Base-by-base conservation (phyloP, 2,329 filamentous ascomycete genomes). In the Herpotrichia juniperi region DNA sequence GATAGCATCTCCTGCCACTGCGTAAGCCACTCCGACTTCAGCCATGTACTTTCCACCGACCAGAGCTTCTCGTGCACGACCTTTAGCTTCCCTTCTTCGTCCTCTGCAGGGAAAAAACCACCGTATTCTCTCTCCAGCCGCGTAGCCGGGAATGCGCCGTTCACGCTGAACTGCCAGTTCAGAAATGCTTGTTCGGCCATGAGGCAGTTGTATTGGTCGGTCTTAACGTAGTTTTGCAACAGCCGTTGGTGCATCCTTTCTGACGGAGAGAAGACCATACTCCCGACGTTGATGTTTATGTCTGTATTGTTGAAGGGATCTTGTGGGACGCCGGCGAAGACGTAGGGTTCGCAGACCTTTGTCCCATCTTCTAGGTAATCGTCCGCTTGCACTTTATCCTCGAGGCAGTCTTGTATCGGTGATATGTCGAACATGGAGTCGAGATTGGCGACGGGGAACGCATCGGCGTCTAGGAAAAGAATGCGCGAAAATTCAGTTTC, bases 61-160 rank as follows among this genome's bases (percentile, higher is more conserved):
- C 69, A 73, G 2, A 73, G 50, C 58, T 73, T 73, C 56, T 71
- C 69, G 54, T 73, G 70, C 26, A 73, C 63, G 7, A 73, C 62
- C 46, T 69, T 71, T 46, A 71, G 53, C 30, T 55, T 54, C 11
- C 57, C 61, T 19, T 61, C 61, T 6, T 63, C 62, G 2, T 66
- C 53, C 6, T 65, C 64, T 1, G 55, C 43, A 2, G 58, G 63
- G 16, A 67, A 71, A 32, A 64, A 66, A 0, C 62, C 68, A 6
- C 68, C 68, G 58, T 64, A 73, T 44, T 62, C 46, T 22, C 67
- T 57, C 3, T 64, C 59, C 22, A 72, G 42, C 28, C 42, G 40
- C 1, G 57, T 61, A 2, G 59, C 54, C 2, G 70, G 69, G 46
- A 67, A 72, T 4, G 69, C 64, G 0, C 67, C 63, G 1, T 63